Evolutionary conservation across 257 asterid species (phyloP).

Genomic region (Gardenia jasminoides): DNA sequence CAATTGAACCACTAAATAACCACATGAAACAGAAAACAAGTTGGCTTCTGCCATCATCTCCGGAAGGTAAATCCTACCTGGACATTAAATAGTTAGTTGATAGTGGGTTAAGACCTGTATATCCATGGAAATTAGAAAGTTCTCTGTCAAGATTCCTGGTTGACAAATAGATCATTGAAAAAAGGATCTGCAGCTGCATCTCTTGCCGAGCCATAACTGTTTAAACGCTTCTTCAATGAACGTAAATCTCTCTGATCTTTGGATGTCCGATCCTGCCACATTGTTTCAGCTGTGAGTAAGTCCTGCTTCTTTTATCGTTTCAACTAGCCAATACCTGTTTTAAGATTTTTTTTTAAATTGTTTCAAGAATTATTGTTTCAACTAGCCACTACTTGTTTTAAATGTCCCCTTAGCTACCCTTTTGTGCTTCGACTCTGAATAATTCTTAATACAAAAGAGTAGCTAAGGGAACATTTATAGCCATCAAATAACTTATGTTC

Average conservation of each 20-base stretch:
- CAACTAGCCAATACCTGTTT: too few species aligned
- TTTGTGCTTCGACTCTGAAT: too few species aligned
- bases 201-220: constrained; percentile 65
- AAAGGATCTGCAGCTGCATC: constrained; percentile 67
- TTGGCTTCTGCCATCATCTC: constrained; percentile 5
- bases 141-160: constrained; percentile 23
- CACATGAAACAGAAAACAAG: constrained; percentile 8
- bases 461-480: too few species aligned
- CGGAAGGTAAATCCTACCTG: not conserved
- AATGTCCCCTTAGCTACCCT: too few species aligned
- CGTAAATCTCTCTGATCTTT: constrained; percentile 74
- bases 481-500: too few species aligned
- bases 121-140: constrained; percentile 3
- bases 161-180: constrained; percentile 48
- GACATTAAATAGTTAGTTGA: not conserved
- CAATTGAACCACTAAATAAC: not conserved
- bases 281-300: too few species aligned
- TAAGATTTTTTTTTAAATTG: too few species aligned
- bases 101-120: not conserved
- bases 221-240: constrained; percentile 67
- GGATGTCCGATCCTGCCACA: constrained; percentile 59
- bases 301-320: too few species aligned
- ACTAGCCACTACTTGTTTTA: too few species aligned
- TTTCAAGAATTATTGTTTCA: too few species aligned
- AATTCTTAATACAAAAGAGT: too few species aligned